phyloP scores from a whole-genome alignment of 306 rosid species.

The Gillenia trifoliata region DNA sequence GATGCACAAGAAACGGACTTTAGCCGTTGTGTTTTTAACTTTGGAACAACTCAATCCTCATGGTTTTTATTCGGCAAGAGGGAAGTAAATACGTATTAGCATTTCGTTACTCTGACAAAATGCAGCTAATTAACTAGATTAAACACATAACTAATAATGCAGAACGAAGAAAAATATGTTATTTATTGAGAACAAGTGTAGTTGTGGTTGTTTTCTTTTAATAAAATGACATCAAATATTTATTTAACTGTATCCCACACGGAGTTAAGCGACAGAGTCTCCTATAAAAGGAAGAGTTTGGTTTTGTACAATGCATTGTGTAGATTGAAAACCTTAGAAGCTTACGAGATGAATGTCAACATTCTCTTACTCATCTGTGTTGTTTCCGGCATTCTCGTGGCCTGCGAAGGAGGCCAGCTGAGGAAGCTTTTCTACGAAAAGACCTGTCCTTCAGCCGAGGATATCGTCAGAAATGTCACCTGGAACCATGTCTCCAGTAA shows the following conservation, averaged over 20 bases:
- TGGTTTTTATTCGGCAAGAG: background rate
- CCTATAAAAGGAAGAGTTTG: background rate
- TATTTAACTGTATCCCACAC: background rate
- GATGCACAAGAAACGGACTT: background rate
- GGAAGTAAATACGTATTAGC: background rate
- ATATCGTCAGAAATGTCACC: slow-evolving; percentile 30
- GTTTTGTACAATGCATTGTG: background rate
- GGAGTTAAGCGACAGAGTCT: background rate
- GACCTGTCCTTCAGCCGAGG: slow-evolving; percentile 41
- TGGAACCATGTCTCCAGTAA: slow-evolving; percentile 32
- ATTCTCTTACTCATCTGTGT: background rate
- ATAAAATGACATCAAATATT: background rate
- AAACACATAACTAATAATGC: background rate
- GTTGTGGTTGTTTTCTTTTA: too few relatives aligned
- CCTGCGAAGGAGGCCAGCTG: slow-evolving; percentile 33
- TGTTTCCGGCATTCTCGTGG: background rate
- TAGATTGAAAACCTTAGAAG: background rate
- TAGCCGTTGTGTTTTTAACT: background rate
- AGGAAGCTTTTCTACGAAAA: slow-evolving; percentile 29
- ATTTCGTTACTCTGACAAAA: background rate
- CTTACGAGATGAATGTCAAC: background rate
- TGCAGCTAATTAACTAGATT: background rate
- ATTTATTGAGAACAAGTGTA: background rate
- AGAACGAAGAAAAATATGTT: background rate
- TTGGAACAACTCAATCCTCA: background rate